Percentiles rank a stretch among this genome's conserved stretches.
Conservation (phyloP, 345 rosid species). For the Rhodomyrtus tomentosa region DNA sequence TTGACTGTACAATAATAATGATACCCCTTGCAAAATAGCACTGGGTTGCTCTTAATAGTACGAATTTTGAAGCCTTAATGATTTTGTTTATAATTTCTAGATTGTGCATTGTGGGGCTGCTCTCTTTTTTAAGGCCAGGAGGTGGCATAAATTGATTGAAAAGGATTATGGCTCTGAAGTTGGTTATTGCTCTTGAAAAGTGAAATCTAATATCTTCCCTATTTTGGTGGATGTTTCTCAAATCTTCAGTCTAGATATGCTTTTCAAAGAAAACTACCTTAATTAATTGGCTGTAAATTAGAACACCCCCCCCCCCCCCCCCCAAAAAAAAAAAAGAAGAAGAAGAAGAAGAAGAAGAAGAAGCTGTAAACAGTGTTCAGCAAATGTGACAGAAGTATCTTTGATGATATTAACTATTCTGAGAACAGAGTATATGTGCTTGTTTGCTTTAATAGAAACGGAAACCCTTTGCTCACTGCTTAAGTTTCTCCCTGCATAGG, state of each 20-base stretch:
- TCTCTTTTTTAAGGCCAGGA: neutral
- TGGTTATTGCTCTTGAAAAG: neutral
- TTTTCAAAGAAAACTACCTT: neutral
- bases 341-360: too few species aligned
- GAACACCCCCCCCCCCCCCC: too few species aligned
- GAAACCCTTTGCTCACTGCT: neutral
- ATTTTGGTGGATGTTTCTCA: neutral
- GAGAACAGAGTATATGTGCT: neutral
- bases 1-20: neutral
- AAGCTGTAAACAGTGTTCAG: neutral
- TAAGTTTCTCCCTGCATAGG: neutral
- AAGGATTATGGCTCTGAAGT: neutral
- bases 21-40: neutral
- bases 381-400: neutral
- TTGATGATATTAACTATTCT: neutral
- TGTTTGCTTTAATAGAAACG: neutral
- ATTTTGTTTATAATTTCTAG: neutral
- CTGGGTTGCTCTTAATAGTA: neutral
- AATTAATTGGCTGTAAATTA: neutral
- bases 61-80: neutral
- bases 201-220: neutral
- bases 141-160: neutral
- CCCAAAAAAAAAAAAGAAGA: too few species aligned
- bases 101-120: neutral
- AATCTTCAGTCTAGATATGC: neutral